Conservation (phyloP, 2,329 filamentous ascomycete genomes). For the Cadophora sp. region DNA sequence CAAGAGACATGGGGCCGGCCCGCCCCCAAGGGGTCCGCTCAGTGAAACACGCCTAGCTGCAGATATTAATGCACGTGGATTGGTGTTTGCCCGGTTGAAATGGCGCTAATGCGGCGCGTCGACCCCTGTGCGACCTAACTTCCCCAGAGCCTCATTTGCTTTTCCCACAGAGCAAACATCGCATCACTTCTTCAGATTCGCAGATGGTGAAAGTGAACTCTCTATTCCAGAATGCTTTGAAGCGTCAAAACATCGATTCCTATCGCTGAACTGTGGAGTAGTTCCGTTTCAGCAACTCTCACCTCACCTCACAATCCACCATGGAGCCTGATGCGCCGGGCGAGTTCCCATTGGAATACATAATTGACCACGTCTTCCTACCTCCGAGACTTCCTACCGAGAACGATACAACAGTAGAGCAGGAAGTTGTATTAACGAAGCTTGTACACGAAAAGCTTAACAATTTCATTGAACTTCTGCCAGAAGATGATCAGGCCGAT, state of each 20-base stretch:
- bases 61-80: background rate
- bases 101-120: background rate
- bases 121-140: background rate
- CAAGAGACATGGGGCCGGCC: background rate
- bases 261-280: too few species aligned
- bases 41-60: background rate
- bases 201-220: background rate
- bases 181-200: background rate
- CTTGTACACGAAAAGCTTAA: constrained; percentile 20
- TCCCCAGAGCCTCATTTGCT: background rate
- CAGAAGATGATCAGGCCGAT: constrained; percentile 17
- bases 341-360: constrained; percentile 37
- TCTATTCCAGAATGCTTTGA: background rate
- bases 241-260: background rate
- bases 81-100: background rate
- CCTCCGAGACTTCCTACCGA: constrained; percentile 54
- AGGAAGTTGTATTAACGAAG: constrained; percentile 20
- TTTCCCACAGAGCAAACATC: background rate
- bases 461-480: constrained; percentile 19
- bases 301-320: background rate
- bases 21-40: background rate
- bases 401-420: constrained; percentile 33
- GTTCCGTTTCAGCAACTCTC: too few species aligned
- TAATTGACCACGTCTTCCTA: constrained; percentile 56
- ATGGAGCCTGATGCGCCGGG: constrained; percentile 7